Base-by-base conservation (phyloP, 2,329 filamentous ascomycete genomes). In the Meredithiella fracta region DNA sequence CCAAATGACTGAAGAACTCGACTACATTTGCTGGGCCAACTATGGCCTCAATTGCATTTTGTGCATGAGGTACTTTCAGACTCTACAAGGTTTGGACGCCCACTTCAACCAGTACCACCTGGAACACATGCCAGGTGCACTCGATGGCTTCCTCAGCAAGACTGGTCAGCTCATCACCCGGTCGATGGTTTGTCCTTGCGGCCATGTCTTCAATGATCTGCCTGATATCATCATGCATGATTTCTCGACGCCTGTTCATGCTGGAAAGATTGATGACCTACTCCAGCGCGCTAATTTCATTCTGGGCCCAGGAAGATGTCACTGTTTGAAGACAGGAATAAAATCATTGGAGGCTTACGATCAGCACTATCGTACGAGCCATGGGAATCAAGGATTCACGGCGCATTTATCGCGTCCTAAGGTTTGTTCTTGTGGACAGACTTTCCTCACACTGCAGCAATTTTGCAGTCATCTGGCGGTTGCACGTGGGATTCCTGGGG, bases 391-490 rank as follows among this genome's bases (percentile, higher is more conserved):
- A 14, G 29, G n/a, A 15, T 17, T 38, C 22, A 17, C 22, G 4
- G 29, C 17, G 34, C 50, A 52, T 52, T 23, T 52, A 17, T 9
- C 26, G 5, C 31, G 34, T 17, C 29, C 29, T 11, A 52, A 52
- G 50, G n/a, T 38, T 52, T 52, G 50, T 26, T 52, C 50, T 15
- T 52, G 50, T 52, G 50, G 50, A n/a, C 50, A 52, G 29, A 31
- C 25, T 20, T 52, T 52, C 38, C 11, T 9, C n/a, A 52, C 50
- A 14, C 50, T 52, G 50, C 50, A 52, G 29, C 50, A 52, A 25
- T 52, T 52, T 23, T 52, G 50, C 31, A 52, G 50, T 38, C 50
- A 52, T 38, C 22, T 52, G 29, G 31, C 50, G 11, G 50, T 52
- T 22, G 50, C 50, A 22, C 29, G 50, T 20, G 50, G 50, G 29